A percentile compares a stretch with the other conserved stretches of the same genome.
phyloP scores from a whole-genome alignment of 73 alveolate species.

The Blepharisma stoltei region DNA sequence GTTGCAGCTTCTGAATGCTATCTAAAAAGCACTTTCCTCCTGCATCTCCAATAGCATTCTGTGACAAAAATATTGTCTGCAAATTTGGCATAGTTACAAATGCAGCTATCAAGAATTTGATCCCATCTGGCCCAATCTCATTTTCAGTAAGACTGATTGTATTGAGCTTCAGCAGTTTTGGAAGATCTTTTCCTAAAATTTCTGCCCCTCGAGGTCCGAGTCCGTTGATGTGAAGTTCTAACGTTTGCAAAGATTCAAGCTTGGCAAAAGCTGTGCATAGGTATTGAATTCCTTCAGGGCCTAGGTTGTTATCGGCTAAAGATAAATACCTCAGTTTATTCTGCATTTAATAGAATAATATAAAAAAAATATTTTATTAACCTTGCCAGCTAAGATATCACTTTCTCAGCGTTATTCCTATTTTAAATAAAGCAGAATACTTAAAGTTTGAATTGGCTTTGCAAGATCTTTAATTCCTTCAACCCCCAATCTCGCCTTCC shows the following conservation, averaged over 20 bases:
- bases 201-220: neutral
- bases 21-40: too few relatives aligned
- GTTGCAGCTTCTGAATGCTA: too few relatives aligned
- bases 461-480: neutral
- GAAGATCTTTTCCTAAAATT: neutral
- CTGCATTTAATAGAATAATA: too few relatives aligned
- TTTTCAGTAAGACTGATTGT: neutral
- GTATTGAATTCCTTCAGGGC: neutral
- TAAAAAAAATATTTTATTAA: too few relatives aligned
- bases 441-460: neutral
- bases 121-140: neutral
- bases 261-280: neutral
- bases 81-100: neutral
- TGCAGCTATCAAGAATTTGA: neutral
- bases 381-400: too few relatives aligned
- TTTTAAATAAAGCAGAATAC: too few relatives aligned
- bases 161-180: neutral
- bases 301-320: neutral
- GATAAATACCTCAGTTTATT: neutral
- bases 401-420: too few relatives aligned
- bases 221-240: neutral
- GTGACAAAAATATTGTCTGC: too few relatives aligned
- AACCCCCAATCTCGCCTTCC: conserved; percentile 1
- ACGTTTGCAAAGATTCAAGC: neutral
- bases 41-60: too few relatives aligned